Conservation (phyloP, 257 asterid genomes). For the Solanum ossicruentum region DNA sequence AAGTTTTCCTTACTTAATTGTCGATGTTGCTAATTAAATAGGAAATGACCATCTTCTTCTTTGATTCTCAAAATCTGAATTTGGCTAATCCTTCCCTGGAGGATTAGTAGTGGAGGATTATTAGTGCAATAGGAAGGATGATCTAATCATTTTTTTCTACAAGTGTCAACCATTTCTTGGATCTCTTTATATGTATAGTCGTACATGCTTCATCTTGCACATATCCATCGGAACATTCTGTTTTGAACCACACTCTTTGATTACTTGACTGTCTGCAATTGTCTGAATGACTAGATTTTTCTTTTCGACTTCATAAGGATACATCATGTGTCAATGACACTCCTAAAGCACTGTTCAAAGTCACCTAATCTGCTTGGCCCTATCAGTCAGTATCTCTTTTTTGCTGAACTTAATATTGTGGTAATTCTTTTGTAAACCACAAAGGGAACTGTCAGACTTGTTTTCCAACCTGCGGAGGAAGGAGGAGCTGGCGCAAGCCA, state of each 20-base stretch:
- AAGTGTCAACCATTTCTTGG: neutral
- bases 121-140: neutral
- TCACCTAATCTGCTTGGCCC: neutral
- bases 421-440: neutral
- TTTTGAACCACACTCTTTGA: neutral
- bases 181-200: neutral
- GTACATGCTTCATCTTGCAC: neutral
- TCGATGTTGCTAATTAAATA: neutral
- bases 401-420: neutral
- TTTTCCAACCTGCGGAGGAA: constrained; percentile 94
- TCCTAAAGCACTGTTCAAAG: neutral
- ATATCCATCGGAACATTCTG: neutral
- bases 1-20: neutral
- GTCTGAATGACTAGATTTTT: neutral
- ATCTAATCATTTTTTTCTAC: neutral
- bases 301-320: neutral
- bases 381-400: neutral
- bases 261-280: neutral
- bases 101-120: neutral
- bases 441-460: constrained; percentile 83
- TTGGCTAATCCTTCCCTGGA: neutral
- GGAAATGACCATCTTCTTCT: neutral
- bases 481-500: constrained; percentile 82
- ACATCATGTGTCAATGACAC: neutral
- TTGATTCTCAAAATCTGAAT: neutral